Evolutionary conservation across 345 rosid species (phyloP), one percentile per base, ranked within the genome.

Genomic region (Ricinus communis): DNA sequence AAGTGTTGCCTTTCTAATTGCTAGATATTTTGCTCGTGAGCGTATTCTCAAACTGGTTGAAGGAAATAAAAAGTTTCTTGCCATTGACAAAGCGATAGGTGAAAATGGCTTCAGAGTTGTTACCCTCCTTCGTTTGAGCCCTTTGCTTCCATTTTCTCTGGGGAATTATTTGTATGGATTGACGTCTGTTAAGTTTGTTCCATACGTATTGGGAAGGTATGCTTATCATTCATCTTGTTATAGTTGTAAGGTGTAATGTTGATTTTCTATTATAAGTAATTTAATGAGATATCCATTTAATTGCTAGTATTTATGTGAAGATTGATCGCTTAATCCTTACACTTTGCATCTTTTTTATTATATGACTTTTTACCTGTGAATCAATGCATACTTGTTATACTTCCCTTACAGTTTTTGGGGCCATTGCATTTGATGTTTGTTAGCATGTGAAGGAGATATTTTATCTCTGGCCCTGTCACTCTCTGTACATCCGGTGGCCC

Each of bases 51-150:
- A 90, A 80, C 80, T 95, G 71, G 99, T 95, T 22, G 85, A 92
- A 85, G 99, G 93, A 62, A 95, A 95, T 71, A 95, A 95, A 77
- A 95, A 90, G 72, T 95, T 95, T 77, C 93, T 90, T 41, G 99
- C 99, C 56, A 92, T 95, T 66, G 96, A 95, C 85, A 95, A 88
- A 84, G 99, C 99, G 8, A 90, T 95, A 45, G 99, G 99, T 70
- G 96, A 92, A 79, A 89, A 95, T 76, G 97, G 99, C 28, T 95
- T 95, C 79, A 84, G 77, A 82, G 93, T 95, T 55, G 97, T 95
- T 33, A 92, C 99, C 25, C 91, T 95, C 16, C 93, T 95, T 76
- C 87, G 97, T 5, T 83, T 95, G 76, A 95, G 99, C 73, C 99
- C 99, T 59, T 83, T 95, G 77, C 99, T 95, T 81, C 99, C 97